A percentile compares a stretch with the other conserved stretches of the same genome.
These are phyloP conservation scores for Leishmania martiniquensis DNA, from an alignment of 208 protist genomes.

Conservation along the genomic window DNA sequence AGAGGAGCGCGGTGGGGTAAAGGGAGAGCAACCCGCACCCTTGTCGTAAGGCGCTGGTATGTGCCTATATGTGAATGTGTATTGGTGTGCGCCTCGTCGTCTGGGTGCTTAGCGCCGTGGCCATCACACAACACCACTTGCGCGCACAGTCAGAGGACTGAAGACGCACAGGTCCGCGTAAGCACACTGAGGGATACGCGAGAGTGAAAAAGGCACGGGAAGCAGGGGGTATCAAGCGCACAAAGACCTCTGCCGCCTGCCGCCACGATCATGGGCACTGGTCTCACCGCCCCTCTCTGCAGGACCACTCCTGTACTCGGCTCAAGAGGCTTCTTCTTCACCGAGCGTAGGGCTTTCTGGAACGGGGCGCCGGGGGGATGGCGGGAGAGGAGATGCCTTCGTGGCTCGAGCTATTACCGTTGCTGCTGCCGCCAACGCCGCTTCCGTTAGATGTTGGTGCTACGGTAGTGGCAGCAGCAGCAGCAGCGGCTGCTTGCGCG, in stretches of 20 bases:
- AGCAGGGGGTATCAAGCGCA: neutral
- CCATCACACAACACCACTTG: neutral
- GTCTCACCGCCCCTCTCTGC: neutral
- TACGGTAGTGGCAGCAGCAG: neutral
- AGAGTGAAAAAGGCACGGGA: neutral
- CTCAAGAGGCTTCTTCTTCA: neutral
- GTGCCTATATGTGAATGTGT: too few species aligned
- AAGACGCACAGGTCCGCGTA: neutral
- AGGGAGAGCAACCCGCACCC: neutral
- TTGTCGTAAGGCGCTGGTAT: neutral
- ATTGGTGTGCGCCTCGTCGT: neutral
- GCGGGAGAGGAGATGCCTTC: conserved; percentile 6
- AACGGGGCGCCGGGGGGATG: conserved; percentile 9
- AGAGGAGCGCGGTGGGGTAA: neutral
- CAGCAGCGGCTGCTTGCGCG: neutral
- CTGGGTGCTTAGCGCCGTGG: neutral
- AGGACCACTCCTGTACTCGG: neutral
- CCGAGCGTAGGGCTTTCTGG: conserved; percentile 3
- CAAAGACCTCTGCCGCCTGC: neutral
- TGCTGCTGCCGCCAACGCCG: conserved; percentile 6
- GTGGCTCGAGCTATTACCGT: neutral
- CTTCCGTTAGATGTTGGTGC: neutral
- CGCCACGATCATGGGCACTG: neutral
- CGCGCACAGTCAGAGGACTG: too few species aligned
- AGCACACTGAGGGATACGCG: neutral